A percentile compares a stretch with the other conserved stretches of the same genome.
Evolutionary conservation across 306 rosid species (phyloP).

Genomic region (Rosa chinensis): DNA sequence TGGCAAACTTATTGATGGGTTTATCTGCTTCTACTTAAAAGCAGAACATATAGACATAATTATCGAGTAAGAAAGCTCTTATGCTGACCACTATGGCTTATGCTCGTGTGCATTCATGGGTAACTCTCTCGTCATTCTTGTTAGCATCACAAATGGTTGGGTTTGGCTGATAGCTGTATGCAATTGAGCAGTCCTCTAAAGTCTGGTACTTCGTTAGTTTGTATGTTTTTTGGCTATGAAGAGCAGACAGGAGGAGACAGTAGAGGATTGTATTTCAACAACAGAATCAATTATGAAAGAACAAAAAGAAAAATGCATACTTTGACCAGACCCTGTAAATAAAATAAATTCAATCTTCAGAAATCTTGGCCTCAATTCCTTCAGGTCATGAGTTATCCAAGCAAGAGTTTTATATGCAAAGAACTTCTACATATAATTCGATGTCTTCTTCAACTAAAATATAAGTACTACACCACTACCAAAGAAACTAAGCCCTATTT

Average conservation of each 20-base stretch:
- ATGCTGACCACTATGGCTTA: slow-evolving; percentile 12
- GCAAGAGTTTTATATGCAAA: neutral
- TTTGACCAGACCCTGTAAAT: neutral
- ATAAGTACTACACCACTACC: too few relatives aligned
- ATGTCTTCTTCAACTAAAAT: neutral
- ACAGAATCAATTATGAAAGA: neutral
- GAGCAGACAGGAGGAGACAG: neutral
- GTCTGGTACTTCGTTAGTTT: neutral
- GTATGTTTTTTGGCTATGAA: neutral
- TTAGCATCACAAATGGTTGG: slow-evolving; percentile 12
- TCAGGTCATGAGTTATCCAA: neutral
- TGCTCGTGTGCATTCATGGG: neutral
- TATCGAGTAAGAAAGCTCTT: neutral
- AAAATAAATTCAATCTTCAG: neutral
- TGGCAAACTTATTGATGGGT: slow-evolving; percentile 8
- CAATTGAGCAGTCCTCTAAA: neutral
- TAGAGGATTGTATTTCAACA: neutral
- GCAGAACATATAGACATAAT: slow-evolving; percentile 14
- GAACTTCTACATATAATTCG: neutral
- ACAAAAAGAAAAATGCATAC: neutral
- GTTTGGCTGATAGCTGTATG: neutral
- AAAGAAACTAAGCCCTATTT: neutral
- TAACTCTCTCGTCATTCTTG: neutral
- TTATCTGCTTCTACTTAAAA: neutral
- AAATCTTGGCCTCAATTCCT: neutral